phyloP scores from a whole-genome alignment of 345 rosid genomes.

The Populus euphratica region DNA sequence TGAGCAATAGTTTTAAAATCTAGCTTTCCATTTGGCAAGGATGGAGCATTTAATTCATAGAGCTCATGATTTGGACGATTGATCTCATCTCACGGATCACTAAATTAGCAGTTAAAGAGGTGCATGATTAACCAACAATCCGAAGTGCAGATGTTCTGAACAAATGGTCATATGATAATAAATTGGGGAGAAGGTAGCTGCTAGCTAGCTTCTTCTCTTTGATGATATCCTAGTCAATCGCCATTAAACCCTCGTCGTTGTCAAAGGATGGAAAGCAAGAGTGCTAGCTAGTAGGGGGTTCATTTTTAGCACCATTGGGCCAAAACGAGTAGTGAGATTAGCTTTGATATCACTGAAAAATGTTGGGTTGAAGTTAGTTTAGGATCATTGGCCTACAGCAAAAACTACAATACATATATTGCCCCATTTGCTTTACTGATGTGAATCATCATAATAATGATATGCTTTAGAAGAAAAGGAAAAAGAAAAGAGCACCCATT shows the following conservation, averaged over 20 bases:
- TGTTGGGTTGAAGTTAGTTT: not conserved
- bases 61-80: not conserved
- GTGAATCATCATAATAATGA: too few species aligned
- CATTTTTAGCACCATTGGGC: not conserved
- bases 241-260: not conserved
- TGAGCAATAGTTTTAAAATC: not conserved
- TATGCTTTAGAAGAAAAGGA: too few species aligned
- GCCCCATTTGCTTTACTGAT: too few species aligned
- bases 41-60: not conserved
- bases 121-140: too few species aligned
- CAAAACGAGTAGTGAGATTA: not conserved
- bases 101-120: too few species aligned
- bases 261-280: not conserved
- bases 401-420: too few species aligned
- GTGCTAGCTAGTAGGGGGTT: not conserved
- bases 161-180: not conserved
- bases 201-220: not conserved
- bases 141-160: not conserved
- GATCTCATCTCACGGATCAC: not conserved
- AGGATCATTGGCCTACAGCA: not conserved
- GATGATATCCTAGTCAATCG: not conserved
- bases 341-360: not conserved
- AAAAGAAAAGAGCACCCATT: too few species aligned
- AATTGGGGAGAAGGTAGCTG: too few species aligned
- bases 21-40: not conserved